These are phyloP conservation scores for Bipolaris zeicola DNA, from an alignment of 2,329 filamentous ascomycete genomes.

Conservation along the genomic window DNA sequence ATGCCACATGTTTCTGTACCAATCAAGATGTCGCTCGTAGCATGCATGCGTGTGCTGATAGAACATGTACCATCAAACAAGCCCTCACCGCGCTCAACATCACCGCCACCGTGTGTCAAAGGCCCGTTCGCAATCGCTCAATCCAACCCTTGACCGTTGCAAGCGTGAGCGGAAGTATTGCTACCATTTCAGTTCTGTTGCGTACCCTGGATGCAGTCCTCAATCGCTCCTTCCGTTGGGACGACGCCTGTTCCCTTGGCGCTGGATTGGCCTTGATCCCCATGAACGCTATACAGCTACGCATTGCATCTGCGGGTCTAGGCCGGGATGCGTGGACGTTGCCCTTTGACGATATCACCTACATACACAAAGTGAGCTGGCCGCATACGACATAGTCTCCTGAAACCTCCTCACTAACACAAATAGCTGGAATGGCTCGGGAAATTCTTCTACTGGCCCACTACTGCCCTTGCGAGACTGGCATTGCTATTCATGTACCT, in stretches of 20 bases:
- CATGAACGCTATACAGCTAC: constrained; percentile 3
- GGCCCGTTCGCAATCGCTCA: constrained; percentile 2
- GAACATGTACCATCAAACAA: neutral
- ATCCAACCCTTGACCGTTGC: neutral
- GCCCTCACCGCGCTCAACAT: constrained; percentile 2
- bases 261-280: constrained; percentile 1
- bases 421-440: constrained; percentile 28
- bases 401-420: neutral
- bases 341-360: neutral
- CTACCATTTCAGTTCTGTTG: neutral
- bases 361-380: constrained; percentile 1
- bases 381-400: neutral
- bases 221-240: constrained; percentile 1
- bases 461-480: constrained; percentile 32
- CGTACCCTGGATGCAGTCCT: neutral
- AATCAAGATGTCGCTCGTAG: neutral
- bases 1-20: neutral
- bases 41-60: neutral
- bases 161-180: neutral
- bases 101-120: neutral
- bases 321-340: constrained; percentile 6
- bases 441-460: constrained; percentile 26
- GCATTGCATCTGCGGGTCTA: constrained; percentile 1
- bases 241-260: constrained; percentile 2
- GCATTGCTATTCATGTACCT: constrained; percentile 39